A percentile compares a stretch with the other conserved stretches of the same genome.
Evolutionary conservation across 75 land plant species (phyloP).

Genomic region (Picea glauca): DNA sequence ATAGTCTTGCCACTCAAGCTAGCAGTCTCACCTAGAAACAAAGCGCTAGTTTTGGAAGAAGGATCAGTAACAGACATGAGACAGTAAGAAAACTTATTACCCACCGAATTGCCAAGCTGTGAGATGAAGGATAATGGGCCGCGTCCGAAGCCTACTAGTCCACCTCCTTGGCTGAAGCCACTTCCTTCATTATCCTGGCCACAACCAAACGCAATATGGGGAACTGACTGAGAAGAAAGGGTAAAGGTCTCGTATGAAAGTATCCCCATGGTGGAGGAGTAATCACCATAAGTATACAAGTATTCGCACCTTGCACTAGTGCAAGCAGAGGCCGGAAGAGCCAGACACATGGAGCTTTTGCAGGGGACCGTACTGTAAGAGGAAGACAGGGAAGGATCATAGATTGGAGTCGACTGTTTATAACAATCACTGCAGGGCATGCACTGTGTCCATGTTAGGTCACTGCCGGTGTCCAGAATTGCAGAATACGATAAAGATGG

Average conservation of each 20-base stretch:
- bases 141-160: constrained; percentile 23
- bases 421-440: constrained; percentile 26
- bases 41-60: neutral
- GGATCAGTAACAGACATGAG: constrained; percentile 9
- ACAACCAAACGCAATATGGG: constrained; percentile 21
- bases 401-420: constrained; percentile 24
- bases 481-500: neutral
- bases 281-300: constrained; percentile 34
- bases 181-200: constrained; percentile 36
- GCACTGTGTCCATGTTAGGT: constrained; percentile 36
- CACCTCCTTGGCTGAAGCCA: constrained; percentile 22
- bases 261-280: constrained; percentile 31
- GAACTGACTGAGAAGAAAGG: neutral
- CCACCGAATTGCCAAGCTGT: constrained; percentile 19
- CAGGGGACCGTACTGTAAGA: constrained; percentile 17
- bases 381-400: constrained; percentile 19
- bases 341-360: constrained; percentile 1
- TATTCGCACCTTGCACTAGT: constrained; percentile 11
- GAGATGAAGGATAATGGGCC: constrained; percentile 24
- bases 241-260: constrained; percentile 35
- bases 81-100: constrained; percentile 24
- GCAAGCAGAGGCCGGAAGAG: constrained; percentile 9
- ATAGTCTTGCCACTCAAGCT: neutral
- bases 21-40: constrained; percentile 13
- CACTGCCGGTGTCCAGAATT: constrained; percentile 13